Conservation (phyloP, 164 flowering plant species). For the Saururus chinensis region DNA sequence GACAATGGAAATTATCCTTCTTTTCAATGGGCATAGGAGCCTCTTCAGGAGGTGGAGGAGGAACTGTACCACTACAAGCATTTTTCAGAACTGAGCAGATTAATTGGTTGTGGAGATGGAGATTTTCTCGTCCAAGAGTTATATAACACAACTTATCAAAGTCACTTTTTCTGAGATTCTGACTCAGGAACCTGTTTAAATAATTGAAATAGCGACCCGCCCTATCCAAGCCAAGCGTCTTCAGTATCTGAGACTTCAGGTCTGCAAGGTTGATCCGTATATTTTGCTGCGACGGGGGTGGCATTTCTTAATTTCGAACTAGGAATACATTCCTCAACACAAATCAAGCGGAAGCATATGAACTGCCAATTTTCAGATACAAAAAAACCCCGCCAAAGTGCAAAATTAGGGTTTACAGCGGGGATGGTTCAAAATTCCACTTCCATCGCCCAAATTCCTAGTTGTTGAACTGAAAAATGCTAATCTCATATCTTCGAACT, state of each 20-base stretch:
- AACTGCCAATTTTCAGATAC: background rate
- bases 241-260: slow-evolving; percentile 65
- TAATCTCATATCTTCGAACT: slow-evolving; percentile 29
- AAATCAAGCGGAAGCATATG: background rate
- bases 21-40: slow-evolving; percentile 23
- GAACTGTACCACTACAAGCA: slow-evolving; percentile 58
- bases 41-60: slow-evolving; percentile 41
- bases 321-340: slow-evolving; percentile 11
- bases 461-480: slow-evolving; percentile 27
- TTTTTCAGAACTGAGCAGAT: slow-evolving; percentile 70
- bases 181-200: slow-evolving; percentile 61
- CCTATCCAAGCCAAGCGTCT: slow-evolving; percentile 73
- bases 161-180: slow-evolving; percentile 67
- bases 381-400: slow-evolving; percentile 7
- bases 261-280: slow-evolving; percentile 69
- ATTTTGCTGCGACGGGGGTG: slow-evolving; percentile 58
- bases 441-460: slow-evolving; percentile 17
- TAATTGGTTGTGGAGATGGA: slow-evolving; percentile 68
- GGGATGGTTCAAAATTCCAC: slow-evolving; percentile 5
- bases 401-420: slow-evolving; percentile 26
- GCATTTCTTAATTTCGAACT: slow-evolving; percentile 30
- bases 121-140: slow-evolving; percentile 66
- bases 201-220: slow-evolving; percentile 55
- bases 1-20: slow-evolving; percentile 43
- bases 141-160: slow-evolving; percentile 61